Evolutionary conservation across 164 flowering plant genomes (phyloP).

Genomic region (Echeveria elegans): DNA sequence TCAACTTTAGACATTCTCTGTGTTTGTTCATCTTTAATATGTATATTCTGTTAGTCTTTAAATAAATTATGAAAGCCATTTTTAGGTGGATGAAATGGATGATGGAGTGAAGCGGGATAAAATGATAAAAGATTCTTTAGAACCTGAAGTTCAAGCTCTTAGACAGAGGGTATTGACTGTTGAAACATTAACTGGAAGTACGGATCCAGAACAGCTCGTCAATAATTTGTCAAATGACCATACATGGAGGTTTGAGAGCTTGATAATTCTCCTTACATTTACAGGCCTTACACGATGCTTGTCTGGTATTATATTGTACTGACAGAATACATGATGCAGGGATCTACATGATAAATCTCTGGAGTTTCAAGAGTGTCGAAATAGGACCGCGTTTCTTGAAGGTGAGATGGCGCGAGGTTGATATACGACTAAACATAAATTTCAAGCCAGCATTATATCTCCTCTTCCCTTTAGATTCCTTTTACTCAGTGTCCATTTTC

Average conservation of each 20-base stretch:
- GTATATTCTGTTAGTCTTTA: neutral
- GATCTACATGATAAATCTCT: constrained; percentile 17
- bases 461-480: neutral
- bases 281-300: neutral
- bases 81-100: constrained; percentile 72
- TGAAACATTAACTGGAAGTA: constrained; percentile 33
- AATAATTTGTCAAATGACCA: too few relatives aligned
- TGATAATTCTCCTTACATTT: constrained; percentile 2
- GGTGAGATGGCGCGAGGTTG: constrained; percentile 60
- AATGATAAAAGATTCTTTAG: constrained; percentile 42
- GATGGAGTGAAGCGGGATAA: constrained; percentile 54
- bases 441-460: neutral
- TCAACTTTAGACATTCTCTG: neutral
- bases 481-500: neutral
- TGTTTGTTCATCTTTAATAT: neutral
- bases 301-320: neutral
- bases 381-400: constrained; percentile 40
- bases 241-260: constrained; percentile 33
- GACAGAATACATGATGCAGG: constrained; percentile 21
- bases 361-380: constrained; percentile 39
- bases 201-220: constrained; percentile 21
- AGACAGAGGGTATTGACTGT: constrained; percentile 41
- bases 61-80: constrained; percentile 1
- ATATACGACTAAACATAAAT: constrained; percentile 1
- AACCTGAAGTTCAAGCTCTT: constrained; percentile 48